These are phyloP conservation scores for Flaveria robusta DNA, from an alignment of 129 eudicot species.

Conservation along the genomic window DNA sequence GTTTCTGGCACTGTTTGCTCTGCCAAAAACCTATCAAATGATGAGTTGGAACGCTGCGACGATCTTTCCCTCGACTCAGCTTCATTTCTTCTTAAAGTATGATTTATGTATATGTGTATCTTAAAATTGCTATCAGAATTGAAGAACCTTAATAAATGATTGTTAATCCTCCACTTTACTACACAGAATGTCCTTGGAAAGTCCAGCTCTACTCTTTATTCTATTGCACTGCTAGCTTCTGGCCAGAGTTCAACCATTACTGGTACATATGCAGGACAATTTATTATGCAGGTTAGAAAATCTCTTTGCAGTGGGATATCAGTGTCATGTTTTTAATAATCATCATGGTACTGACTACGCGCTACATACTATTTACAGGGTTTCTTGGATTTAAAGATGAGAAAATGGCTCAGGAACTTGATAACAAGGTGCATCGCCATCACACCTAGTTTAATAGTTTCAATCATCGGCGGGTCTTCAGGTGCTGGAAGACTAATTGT, in stretches of 20 bases:
- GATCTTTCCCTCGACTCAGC: conserved; percentile 77
- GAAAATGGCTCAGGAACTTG: conserved; percentile 70
- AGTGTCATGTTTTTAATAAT: neutral
- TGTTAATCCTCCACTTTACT: neutral
- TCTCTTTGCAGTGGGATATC: neutral
- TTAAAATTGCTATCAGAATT: neutral
- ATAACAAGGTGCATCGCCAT: conserved; percentile 77
- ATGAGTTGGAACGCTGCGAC: conserved; percentile 43
- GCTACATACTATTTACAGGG: conserved; percentile 45
- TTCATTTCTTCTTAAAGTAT: conserved; percentile 80
- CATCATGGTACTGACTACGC: neutral
- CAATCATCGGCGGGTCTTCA: conserved; percentile 75
- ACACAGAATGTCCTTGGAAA: conserved; percentile 88
- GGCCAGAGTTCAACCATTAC: conserved; percentile 97
- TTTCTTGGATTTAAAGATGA: conserved; percentile 77
- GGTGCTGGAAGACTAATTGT: conserved; percentile 73
- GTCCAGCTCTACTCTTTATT: conserved; percentile 72
- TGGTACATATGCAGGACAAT: conserved; percentile 96
- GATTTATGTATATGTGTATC: neutral
- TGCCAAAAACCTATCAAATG: conserved; percentile 43
- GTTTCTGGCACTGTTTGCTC: conserved; percentile 90
- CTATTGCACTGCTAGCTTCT: conserved; percentile 81
- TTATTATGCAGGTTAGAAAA: conserved; percentile 73
- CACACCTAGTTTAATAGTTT: conserved; percentile 66
- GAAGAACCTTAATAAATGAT: neutral